Conservation (phyloP, 441 rosid genomes). For the Gossypium lobatum region DNA sequence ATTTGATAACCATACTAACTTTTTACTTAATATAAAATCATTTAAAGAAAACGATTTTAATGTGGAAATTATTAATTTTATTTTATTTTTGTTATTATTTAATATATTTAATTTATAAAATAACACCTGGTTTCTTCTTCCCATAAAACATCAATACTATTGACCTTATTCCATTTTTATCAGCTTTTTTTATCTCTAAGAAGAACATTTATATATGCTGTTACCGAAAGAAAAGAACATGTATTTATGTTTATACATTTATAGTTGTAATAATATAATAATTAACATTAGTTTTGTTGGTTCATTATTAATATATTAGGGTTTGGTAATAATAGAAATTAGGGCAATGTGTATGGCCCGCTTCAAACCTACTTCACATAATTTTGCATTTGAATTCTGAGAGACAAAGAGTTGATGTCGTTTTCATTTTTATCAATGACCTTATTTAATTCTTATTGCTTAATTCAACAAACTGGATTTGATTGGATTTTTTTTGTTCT, state of each 20-base stretch:
- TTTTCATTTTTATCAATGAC: not conserved
- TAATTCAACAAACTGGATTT: not conserved
- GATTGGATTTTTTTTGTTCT: not conserved
- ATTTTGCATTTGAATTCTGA: not conserved
- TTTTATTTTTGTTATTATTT: too few species aligned
- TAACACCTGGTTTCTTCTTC: too few species aligned
- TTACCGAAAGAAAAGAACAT: too few species aligned
- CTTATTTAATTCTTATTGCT: not conserved
- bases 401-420: not conserved
- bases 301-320: not conserved
- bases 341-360: not conserved
- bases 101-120: too few species aligned
- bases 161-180: not conserved
- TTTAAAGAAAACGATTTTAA: too few species aligned
- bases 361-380: not conserved
- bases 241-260: not conserved
- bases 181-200: not conserved
- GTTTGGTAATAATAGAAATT: not conserved
- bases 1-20: too few species aligned
- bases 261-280: not conserved
- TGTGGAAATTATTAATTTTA: too few species aligned
- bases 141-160: not conserved
- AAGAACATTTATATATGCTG: not conserved
- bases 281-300: too few species aligned
- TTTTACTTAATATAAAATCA: too few species aligned